A percentile compares a stretch with the other conserved stretches of the same genome.
phyloP scores from a whole-genome alignment of 2,329 filamentous ascomycete genomes.

The Aureobasidium lini region DNA sequence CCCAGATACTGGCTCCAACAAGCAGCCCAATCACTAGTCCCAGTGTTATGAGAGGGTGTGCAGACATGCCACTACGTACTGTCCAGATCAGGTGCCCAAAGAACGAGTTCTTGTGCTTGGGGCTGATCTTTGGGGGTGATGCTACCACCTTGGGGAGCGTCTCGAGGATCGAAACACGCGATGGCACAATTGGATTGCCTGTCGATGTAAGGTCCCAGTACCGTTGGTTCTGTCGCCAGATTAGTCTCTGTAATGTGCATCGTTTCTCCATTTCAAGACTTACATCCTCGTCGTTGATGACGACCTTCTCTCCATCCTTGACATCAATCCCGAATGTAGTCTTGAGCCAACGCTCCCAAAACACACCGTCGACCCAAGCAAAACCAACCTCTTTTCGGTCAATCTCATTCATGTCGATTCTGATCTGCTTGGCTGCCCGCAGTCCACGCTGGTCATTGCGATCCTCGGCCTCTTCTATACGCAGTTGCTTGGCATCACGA shows the following conservation, averaged over 20 bases:
- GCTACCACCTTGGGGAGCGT: constrained; percentile 66
- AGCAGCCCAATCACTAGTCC: constrained; percentile 50
- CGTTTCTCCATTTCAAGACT: constrained; percentile 38
- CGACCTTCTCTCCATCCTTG: constrained; percentile 76
- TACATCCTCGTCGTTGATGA: constrained; percentile 96
- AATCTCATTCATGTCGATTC: constrained; percentile 81
- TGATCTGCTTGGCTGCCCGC: constrained; percentile 79
- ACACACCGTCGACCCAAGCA: constrained; percentile 93
- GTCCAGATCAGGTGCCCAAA: constrained; percentile 61
- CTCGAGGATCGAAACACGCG: constrained; percentile 83
- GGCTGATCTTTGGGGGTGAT: constrained; percentile 61
- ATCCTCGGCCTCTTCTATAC: constrained; percentile 94
- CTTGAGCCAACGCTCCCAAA: constrained; percentile 95
- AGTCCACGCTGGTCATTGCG: constrained; percentile 82
- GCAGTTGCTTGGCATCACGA: constrained; percentile 86
- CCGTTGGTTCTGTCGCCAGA: constrained; percentile 60
- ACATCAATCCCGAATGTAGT: constrained; percentile 93
- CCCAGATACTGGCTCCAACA: constrained; percentile 20
- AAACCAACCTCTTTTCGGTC: constrained; percentile 86
- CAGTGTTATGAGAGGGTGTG: constrained; percentile 40
- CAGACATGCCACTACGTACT: constrained; percentile 32
- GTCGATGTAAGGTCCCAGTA: constrained; percentile 93
- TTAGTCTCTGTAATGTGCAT: not conserved
- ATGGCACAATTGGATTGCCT: constrained; percentile 82
- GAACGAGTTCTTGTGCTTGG: constrained; percentile 69